Conservation (phyloP, 2,329 filamentous ascomycete species). For the Hypoxylon sp. region DNA sequence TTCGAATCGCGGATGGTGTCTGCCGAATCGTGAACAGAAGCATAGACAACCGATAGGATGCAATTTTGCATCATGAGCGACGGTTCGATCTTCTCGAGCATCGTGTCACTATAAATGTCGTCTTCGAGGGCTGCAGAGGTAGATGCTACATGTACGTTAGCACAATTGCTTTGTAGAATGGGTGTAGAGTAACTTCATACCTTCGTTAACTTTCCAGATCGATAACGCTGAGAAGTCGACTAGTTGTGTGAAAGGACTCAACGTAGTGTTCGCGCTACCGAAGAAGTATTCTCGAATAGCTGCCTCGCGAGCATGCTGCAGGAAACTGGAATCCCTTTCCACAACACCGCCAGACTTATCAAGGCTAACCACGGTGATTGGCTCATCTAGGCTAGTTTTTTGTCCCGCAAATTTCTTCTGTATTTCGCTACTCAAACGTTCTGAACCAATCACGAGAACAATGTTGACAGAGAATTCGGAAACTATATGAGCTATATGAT, state of each 20-base stretch:
- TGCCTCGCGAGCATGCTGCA: slow-evolving; percentile 80
- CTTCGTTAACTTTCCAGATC: slow-evolving; percentile 78
- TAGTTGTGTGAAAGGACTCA: slow-evolving; percentile 90
- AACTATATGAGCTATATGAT: slow-evolving; percentile 83
- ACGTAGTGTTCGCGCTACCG: slow-evolving; percentile 79
- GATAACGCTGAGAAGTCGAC: slow-evolving; percentile 82
- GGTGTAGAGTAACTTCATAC: slow-evolving; percentile 59
- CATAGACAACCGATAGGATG: slow-evolving; percentile 87
- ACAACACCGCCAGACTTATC: slow-evolving; percentile 90
- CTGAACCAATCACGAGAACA: slow-evolving; percentile 85
- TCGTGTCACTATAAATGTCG: slow-evolving; percentile 51
- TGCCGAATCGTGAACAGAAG: slow-evolving; percentile 75
- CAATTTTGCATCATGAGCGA: slow-evolving; percentile 81
- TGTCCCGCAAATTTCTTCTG: slow-evolving; percentile 74
- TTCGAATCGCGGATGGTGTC: slow-evolving; percentile 83
- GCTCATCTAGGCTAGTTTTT: slow-evolving; percentile 72
- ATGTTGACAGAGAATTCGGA: slow-evolving; percentile 77
- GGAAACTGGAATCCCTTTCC: slow-evolving; percentile 79
- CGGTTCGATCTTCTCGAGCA: slow-evolving; percentile 76
- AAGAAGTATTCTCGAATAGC: slow-evolving; percentile 96
- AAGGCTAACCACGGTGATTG: slow-evolving; percentile 81
- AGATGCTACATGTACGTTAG: slow-evolving; percentile 30
- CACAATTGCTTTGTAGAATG: slow-evolving; percentile 11
- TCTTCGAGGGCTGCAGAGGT: slow-evolving; percentile 41
- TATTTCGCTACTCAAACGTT: slow-evolving; percentile 82